Conservation (phyloP, 1,284 basidiomycete genomes). For the Earliella scabrosa region DNA sequence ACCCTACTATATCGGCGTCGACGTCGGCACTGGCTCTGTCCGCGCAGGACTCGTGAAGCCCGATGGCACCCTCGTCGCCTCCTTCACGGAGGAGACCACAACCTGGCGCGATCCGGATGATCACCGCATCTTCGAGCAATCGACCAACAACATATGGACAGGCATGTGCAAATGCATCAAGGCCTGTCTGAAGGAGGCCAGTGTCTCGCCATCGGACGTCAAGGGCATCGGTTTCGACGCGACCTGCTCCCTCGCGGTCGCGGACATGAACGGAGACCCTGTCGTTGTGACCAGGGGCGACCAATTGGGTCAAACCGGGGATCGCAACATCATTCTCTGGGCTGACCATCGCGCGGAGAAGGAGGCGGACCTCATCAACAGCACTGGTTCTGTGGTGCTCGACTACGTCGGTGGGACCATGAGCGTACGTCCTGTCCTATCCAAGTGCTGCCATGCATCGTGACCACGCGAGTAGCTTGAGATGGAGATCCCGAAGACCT, state of each 20-base stretch:
- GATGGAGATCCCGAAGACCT: slow-evolving; percentile 96
- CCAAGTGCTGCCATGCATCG: background rate
- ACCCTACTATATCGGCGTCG: slow-evolving; percentile 69
- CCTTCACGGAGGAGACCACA: slow-evolving; percentile 76
- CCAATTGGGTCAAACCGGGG: slow-evolving; percentile 63
- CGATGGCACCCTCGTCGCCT: slow-evolving; percentile 81
- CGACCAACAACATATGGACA: slow-evolving; percentile 86
- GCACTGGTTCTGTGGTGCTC: slow-evolving; percentile 82
- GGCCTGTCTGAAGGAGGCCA: slow-evolving; percentile 67
- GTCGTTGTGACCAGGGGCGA: slow-evolving; percentile 81
- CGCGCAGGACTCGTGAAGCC: slow-evolving; percentile 83
- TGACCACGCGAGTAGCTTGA: slow-evolving; percentile 66
- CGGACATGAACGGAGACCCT: slow-evolving; percentile 75
- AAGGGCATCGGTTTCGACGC: slow-evolving; percentile 97
- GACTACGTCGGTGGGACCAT: slow-evolving; percentile 97
- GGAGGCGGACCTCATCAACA: slow-evolving; percentile 92
- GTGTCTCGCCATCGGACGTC: slow-evolving; percentile 66
- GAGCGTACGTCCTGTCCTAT: slow-evolving; percentile 67
- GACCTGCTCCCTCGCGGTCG: slow-evolving; percentile 94
- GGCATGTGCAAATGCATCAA: slow-evolving; percentile 76
- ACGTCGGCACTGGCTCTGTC: slow-evolving; percentile 92
- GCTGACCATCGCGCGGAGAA: slow-evolving; percentile 94
- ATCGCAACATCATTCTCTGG: slow-evolving; percentile 90
- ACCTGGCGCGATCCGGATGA: slow-evolving; percentile 88
- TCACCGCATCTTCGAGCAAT: slow-evolving; percentile 95